Conservation (phyloP, 2,329 filamentous ascomycete genomes). For the Bipolaris bicolor region DNA sequence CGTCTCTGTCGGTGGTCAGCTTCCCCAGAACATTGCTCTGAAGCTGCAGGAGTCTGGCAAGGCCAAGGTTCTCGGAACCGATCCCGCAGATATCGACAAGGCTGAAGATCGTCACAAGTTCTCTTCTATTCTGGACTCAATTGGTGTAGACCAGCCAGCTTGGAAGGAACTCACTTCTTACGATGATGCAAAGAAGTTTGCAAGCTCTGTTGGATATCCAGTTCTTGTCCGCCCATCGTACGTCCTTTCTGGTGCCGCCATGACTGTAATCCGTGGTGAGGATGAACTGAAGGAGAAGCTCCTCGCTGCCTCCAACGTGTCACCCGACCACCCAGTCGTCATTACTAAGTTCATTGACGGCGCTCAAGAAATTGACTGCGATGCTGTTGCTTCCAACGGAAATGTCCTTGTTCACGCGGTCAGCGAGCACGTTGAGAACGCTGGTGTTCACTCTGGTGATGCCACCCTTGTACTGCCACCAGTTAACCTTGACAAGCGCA, state of each 20-base stretch:
- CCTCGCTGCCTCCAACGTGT: constrained; percentile 85
- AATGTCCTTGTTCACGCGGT: constrained; percentile 90
- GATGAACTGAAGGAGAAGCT: constrained; percentile 95
- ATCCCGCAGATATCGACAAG: constrained; percentile 94
- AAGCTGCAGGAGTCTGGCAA: constrained; percentile 89
- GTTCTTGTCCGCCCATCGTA: constrained; percentile 95
- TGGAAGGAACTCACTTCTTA: constrained; percentile 98
- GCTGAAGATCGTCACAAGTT: constrained; percentile 99
- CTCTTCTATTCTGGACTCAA: constrained; percentile 94
- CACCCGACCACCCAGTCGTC: constrained; percentile 95
- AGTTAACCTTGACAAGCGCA: constrained; percentile 73
- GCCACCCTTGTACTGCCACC: constrained; percentile 93
- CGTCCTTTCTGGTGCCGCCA: constrained; percentile 95
- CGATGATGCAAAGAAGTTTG: constrained; percentile 84
- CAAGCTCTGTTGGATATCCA: constrained; percentile 84
- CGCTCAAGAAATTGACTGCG: constrained; percentile 94
- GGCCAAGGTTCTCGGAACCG: constrained; percentile 88
- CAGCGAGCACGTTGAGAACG: constrained; percentile 94
- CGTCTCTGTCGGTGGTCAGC: constrained; percentile 92
- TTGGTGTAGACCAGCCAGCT: constrained; percentile 93
- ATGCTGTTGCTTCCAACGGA: constrained; percentile 86
- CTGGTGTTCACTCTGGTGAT: constrained; percentile 97
- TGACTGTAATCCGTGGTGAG: constrained; percentile 92
- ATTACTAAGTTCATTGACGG: constrained; percentile 99
- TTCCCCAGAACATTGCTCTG: constrained; percentile 96